Percentiles rank a stretch among this genome's conserved stretches.
Conservation (phyloP, 805 yeast genomes). For the Wickerhamomyces pijperi region DNA sequence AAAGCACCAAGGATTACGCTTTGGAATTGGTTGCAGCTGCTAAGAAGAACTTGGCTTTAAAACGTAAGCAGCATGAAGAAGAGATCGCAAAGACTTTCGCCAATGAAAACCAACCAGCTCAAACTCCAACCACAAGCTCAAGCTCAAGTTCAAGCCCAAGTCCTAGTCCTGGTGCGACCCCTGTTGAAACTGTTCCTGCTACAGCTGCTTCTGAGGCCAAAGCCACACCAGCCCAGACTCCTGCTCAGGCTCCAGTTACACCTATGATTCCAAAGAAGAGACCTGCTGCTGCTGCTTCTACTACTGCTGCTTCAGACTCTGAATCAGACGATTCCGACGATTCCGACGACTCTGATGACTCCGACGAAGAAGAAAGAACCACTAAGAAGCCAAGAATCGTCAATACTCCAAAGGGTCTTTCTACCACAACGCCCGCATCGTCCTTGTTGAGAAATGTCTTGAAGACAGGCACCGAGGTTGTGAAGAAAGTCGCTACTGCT, state of each 20-base stretch:
- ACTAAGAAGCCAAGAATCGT: conserved; percentile 32
- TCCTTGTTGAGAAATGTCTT: background rate
- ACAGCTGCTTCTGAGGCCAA: conserved; percentile 1
- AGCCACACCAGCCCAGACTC: background rate
- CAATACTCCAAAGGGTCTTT: conserved; percentile 30
- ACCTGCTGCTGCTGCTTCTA: conserved; percentile 14
- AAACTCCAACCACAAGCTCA: too few species aligned
- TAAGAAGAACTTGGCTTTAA: conserved; percentile 5
- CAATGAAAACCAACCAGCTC: background rate
- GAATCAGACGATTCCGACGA: conserved; percentile 17
- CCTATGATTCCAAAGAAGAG: background rate
- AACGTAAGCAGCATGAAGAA: conserved; percentile 4
- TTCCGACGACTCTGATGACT: conserved; percentile 11
- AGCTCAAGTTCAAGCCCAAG: too few species aligned
- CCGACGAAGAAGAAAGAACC: conserved; percentile 19
- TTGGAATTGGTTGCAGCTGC: conserved; percentile 7
- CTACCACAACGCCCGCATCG: conserved; percentile 6
- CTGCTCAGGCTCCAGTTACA: conserved; percentile 1
- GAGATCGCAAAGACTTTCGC: background rate
- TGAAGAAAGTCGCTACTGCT: background rate
- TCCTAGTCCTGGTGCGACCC: too few species aligned
- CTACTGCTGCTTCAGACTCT: conserved; percentile 29
- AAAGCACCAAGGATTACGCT: conserved; percentile 4
- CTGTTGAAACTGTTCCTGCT: too few species aligned
- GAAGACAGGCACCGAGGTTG: background rate